Evolutionary conservation across 2,329 filamentous ascomycete genomes (phyloP).

Genomic region (Bipolaris bicolor): DNA sequence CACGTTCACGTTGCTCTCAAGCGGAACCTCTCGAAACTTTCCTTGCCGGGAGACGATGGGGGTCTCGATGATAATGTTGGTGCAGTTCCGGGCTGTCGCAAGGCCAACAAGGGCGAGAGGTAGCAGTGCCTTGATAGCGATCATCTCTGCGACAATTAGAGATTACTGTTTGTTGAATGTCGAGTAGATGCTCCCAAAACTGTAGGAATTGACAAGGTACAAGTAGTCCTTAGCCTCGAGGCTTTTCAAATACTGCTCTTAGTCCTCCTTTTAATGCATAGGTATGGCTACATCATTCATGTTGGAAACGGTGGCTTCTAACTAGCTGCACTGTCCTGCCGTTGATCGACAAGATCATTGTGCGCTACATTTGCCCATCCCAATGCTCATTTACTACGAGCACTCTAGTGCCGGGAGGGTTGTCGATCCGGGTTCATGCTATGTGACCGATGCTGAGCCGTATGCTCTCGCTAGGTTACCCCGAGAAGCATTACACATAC

Average conservation of each 20-base stretch:
- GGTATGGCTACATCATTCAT: constrained; percentile 3
- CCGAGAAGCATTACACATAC: background rate
- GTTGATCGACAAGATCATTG: background rate
- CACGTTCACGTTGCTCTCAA: constrained; percentile 61
- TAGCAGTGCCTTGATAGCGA: constrained; percentile 16
- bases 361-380: background rate
- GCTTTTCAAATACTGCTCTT: background rate
- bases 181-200: background rate
- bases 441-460: constrained; percentile 13
- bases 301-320: background rate
- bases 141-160: constrained; percentile 10
- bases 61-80: constrained; percentile 63
- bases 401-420: constrained; percentile 1
- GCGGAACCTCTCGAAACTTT: constrained; percentile 58
- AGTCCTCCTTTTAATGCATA: background rate
- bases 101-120: constrained; percentile 28
- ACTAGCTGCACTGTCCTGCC: constrained; percentile 10
- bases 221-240: background rate
- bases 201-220: background rate
- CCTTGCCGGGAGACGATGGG: constrained; percentile 61
- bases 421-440: constrained; percentile 7
- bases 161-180: background rate
- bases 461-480: background rate
- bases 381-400: background rate
- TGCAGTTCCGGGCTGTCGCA: constrained; percentile 45